Percentiles rank a stretch among this genome's conserved stretches.
These are phyloP conservation scores for Salvia splendens DNA, from an alignment of 257 asterid species.

Conservation along the genomic window DNA sequence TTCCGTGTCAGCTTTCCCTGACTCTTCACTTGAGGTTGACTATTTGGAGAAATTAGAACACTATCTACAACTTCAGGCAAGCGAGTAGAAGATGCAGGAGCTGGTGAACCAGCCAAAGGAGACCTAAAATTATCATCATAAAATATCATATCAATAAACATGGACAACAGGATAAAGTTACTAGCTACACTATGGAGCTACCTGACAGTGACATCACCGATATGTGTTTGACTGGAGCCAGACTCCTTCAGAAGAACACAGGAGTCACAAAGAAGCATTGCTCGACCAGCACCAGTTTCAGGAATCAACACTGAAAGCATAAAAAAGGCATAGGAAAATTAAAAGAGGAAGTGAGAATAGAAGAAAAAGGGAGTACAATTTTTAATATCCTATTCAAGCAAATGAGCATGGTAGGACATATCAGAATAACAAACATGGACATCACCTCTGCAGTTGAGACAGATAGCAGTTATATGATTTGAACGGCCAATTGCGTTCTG, in stretches of 20 bases:
- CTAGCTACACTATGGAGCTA: constrained; percentile 47
- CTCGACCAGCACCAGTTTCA: constrained; percentile 48
- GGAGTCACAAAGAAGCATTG: constrained; percentile 57
- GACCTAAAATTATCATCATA: constrained; percentile 48
- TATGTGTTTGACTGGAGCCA: constrained; percentile 39
- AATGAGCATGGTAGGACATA: constrained; percentile 19
- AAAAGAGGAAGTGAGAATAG: neutral
- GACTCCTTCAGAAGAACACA: constrained; percentile 47
- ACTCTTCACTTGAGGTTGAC: constrained; percentile 44
- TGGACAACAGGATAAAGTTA: constrained; percentile 22
- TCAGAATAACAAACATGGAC: constrained; percentile 13
- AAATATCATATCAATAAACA: constrained; percentile 8
- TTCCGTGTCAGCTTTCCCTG: constrained; percentile 76
- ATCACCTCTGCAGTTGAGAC: constrained; percentile 72
- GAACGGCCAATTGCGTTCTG: constrained; percentile 54
- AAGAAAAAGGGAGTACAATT: neutral
- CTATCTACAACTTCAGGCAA: constrained; percentile 47
- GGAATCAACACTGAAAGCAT: constrained; percentile 47
- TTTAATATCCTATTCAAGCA: constrained; percentile 12
- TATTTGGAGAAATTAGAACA: constrained; percentile 39
- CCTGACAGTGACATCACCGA: constrained; percentile 48
- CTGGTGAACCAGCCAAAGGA: constrained; percentile 41
- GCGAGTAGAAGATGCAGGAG: constrained; percentile 40
- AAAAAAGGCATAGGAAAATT: neutral
- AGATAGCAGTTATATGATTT: constrained; percentile 37